Percentiles rank a stretch among this genome's conserved stretches.
Conservation (phyloP, 1,284 basidiomycete genomes). For the Tausonia pullulans region DNA sequence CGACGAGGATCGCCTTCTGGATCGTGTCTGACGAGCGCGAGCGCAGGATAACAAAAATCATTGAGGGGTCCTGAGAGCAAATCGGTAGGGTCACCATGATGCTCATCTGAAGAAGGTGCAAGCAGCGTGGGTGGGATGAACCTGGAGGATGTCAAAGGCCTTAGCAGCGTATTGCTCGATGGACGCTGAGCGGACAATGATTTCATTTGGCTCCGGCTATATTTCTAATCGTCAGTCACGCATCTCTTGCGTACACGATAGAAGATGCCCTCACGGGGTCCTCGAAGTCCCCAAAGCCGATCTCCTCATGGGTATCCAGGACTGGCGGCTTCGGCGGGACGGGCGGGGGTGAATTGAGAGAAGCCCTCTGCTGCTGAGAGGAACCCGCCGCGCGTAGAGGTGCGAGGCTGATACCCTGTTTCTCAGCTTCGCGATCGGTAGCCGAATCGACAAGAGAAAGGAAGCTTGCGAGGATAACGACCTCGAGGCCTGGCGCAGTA, state of each 20-base stretch:
- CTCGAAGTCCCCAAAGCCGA: constrained; percentile 18
- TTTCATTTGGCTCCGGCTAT: constrained; percentile 43
- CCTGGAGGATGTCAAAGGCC: constrained; percentile 37
- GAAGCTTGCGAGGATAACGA: constrained; percentile 60
- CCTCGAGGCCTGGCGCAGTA: constrained; percentile 47
- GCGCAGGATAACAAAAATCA: constrained; percentile 62
- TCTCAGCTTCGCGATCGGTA: constrained; percentile 33
- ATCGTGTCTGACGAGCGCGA: constrained; percentile 55
- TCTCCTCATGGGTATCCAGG: neutral
- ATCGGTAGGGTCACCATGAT: too few species aligned
- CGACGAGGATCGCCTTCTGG: constrained; percentile 62
- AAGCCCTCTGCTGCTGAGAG: neutral
- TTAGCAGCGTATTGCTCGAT: constrained; percentile 57
- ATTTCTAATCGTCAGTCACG: too few species aligned
- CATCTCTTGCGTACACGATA: too few species aligned
- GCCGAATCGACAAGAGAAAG: constrained; percentile 63
- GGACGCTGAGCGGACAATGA: constrained; percentile 49
- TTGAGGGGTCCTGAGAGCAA: constrained; percentile 50
- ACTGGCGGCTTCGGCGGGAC: constrained; percentile 19
- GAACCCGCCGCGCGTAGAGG: neutral
- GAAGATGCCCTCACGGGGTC: constrained; percentile 16
- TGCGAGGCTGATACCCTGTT: too few species aligned
- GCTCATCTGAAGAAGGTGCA: too few species aligned
- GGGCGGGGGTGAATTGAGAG: constrained; percentile 18
- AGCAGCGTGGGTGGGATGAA: too few species aligned